These are phyloP conservation scores for Lactarius indigo DNA, from an alignment of 768 basidiomycete species.

Conservation along the genomic window DNA sequence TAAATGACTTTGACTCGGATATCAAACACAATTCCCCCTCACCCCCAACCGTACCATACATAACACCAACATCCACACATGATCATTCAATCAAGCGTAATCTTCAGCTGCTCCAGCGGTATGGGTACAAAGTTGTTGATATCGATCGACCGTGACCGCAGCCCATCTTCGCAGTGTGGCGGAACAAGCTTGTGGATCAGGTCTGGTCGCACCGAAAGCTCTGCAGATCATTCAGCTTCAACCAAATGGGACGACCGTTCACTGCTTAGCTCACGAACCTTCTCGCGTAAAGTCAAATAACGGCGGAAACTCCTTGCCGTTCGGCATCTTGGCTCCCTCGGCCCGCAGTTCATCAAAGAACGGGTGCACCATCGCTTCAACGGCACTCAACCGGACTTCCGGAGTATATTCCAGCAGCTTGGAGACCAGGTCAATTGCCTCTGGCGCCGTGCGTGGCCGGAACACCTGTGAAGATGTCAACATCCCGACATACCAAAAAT, in stretches of 20 bases:
- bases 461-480: constrained; percentile 64
- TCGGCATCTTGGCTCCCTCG: constrained; percentile 92
- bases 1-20: constrained; percentile 18
- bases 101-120: constrained; percentile 93
- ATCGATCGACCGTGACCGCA: constrained; percentile 80
- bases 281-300: constrained; percentile 96
- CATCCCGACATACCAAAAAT: constrained; percentile 10
- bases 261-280: constrained; percentile 52
- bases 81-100: constrained; percentile 71
- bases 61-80: neutral
- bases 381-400: constrained; percentile 80
- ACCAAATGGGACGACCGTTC: neutral
- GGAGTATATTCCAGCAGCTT: constrained; percentile 99
- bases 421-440: constrained; percentile 94
- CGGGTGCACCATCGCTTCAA: constrained; percentile 89
- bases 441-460: constrained; percentile 92
- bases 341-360: constrained; percentile 96
- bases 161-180: constrained; percentile 82
- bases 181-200: constrained; percentile 91
- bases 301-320: constrained; percentile 92
- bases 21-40: constrained; percentile 11
- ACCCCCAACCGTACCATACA: neutral
- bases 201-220: constrained; percentile 95
- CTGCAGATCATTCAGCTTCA: constrained; percentile 39
- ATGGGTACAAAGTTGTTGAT: constrained; percentile 94